These are phyloP conservation scores for Scytalidium sp. DNA, from an alignment of 2,329 filamentous ascomycete species.

Conservation along the genomic window DNA sequence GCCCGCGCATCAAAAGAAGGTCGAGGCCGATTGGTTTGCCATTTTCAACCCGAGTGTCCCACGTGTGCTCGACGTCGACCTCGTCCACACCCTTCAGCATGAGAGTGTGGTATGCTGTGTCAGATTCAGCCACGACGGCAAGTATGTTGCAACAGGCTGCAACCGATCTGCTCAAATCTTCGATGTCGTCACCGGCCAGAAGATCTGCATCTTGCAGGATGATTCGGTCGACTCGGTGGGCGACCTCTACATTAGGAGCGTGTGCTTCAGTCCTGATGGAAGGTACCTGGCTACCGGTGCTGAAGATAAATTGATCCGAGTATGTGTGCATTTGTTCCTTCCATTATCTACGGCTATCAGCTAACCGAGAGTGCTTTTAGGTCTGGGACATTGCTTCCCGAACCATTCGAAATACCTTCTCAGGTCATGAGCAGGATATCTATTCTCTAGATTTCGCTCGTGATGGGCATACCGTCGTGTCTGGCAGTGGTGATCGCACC, in stretches of 20 bases:
- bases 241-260: conserved; percentile 94
- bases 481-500: conserved; percentile 89
- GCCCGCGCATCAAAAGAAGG: conserved; percentile 83
- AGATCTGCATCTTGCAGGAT: conserved; percentile 87
- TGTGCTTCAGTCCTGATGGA: conserved; percentile 97
- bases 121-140: conserved; percentile 91
- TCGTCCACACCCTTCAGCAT: conserved; percentile 89
- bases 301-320: conserved; percentile 94
- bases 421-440: conserved; percentile 98
- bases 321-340: conserved; percentile 43
- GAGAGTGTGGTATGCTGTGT: conserved; percentile 98
- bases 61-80: conserved; percentile 85
- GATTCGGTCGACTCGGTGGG: conserved; percentile 82
- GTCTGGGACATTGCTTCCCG: conserved; percentile 91
- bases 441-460: conserved; percentile 94
- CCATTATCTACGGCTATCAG: conserved; percentile 3
- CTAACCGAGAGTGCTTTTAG: conserved; percentile 43
- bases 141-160: conserved; percentile 94
- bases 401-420: conserved; percentile 87
- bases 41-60: conserved; percentile 94
- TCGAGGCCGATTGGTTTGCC: conserved; percentile 89
- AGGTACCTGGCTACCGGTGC: conserved; percentile 92
- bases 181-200: conserved; percentile 82
- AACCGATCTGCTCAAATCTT: conserved; percentile 99
- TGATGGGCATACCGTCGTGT: conserved; percentile 91